phyloP scores from a whole-genome alignment of 2,329 filamentous ascomycete species.

The Grosmannia clavigera region DNA sequence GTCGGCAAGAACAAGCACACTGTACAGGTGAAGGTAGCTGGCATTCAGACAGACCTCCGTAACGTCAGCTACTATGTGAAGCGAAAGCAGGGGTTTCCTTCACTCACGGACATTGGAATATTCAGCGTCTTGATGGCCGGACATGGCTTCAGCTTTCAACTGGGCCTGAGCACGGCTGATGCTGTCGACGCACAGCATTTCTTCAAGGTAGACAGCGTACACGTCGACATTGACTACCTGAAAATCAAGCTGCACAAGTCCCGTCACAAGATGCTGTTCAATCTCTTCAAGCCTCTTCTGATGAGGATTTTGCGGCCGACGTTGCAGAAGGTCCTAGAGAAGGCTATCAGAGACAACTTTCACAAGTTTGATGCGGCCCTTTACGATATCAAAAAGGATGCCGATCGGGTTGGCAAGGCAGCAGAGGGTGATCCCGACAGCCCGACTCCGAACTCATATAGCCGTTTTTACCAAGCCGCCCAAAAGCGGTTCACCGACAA shows the following conservation, averaged over 20 bases:
- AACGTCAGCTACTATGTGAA: conserved; percentile 94
- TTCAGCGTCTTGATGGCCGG: conserved; percentile 82
- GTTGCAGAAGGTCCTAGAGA: conserved; percentile 78
- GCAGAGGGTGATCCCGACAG: conserved; percentile 49
- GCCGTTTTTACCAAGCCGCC: conserved; percentile 64
- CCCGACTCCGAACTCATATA: conserved; percentile 62
- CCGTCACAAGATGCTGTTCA: conserved; percentile 85
- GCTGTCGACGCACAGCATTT: conserved; percentile 66
- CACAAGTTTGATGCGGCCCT: conserved; percentile 59
- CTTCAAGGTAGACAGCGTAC: conserved; percentile 87
- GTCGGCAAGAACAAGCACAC: conserved; percentile 68
- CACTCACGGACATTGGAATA: conserved; percentile 75
- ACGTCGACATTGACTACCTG: conserved; percentile 69
- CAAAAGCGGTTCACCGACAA: conserved; percentile 63
- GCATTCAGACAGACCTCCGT: conserved; percentile 82
- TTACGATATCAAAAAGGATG: conserved; percentile 72
- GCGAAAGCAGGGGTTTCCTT: conserved; percentile 86
- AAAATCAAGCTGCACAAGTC: conserved; percentile 88
- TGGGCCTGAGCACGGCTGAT: conserved; percentile 74
- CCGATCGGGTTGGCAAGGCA: conserved; percentile 57
- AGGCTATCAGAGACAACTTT: conserved; percentile 76
- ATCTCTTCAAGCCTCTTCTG: conserved; percentile 73
- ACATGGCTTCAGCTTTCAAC: conserved; percentile 80
- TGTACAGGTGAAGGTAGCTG: conserved; percentile 72
- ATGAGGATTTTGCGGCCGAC: conserved; percentile 74